Conservation (phyloP, 352 stramenopile genomes). For the Phytophthora meadii region DNA sequence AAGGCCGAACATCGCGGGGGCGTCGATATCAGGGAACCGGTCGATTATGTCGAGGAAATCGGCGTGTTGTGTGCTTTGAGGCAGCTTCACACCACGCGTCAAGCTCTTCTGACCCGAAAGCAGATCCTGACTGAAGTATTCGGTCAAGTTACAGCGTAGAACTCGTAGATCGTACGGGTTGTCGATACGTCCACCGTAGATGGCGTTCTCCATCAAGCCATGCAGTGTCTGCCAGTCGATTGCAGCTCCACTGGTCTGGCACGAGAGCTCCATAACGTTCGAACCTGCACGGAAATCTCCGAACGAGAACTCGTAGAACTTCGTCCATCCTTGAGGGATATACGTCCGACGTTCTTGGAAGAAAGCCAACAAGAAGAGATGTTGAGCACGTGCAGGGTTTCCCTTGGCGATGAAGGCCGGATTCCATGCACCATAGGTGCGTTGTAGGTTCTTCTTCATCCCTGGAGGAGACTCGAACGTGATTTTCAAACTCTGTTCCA, state of each 20-base stretch:
- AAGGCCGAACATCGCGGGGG: conserved; percentile 90
- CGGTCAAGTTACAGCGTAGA: conserved; percentile 83
- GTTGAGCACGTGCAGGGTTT: conserved; percentile 52
- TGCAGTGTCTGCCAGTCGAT: conserved; percentile 94
- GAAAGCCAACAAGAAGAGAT: conserved; percentile 91
- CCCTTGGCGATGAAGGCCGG: conserved; percentile 73
- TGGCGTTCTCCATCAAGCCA: conserved; percentile 95
- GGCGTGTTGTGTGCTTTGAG: conserved; percentile 63
- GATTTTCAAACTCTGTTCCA: conserved; percentile 94
- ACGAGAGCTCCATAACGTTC: conserved; percentile 89
- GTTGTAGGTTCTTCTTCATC: conserved; percentile 96
- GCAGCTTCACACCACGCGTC: conserved; percentile 74
- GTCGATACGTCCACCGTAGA: conserved; percentile 95
- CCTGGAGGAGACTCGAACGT: conserved; percentile 95
- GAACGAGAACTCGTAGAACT: conserved; percentile 97
- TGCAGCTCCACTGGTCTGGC: conserved; percentile 38
- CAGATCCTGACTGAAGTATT: conserved; percentile 91
- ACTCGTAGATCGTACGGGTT: conserved; percentile 94
- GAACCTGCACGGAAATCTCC: conserved; percentile 93
- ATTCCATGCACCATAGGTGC: conserved; percentile 91
- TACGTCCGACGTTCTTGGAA: conserved; percentile 94
- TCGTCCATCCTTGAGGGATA: conserved; percentile 96
- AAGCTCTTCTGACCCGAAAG: conserved; percentile 69
- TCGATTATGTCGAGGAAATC: conserved; percentile 81
- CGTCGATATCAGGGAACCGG: conserved; percentile 71